Base-by-base conservation (phyloP, 2,329 filamentous ascomycete genomes). In the Neopestalotiopsis rosae region DNA sequence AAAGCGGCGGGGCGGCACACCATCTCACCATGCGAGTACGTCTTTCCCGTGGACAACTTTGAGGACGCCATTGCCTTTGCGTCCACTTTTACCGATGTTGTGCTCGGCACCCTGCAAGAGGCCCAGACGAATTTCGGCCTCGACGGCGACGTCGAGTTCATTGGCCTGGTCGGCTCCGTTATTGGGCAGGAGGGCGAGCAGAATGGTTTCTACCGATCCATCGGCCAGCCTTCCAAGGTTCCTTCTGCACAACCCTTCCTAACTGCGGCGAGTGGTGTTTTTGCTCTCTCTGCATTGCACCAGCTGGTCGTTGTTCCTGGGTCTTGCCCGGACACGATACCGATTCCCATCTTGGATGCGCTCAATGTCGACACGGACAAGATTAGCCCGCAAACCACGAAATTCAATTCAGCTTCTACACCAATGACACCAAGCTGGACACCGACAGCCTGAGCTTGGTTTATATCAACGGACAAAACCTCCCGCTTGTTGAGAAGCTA, bases 111-210 rank as follows among this genome's bases (percentile, higher is more conserved):
- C 5, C 63, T 65, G 38, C 63, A 65, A n/a, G 45, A 65, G 40
- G 63, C 42, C 5, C 42, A 49, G 42, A 32, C 38, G 9, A 65
- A 38, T 28, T 65, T 65, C 7, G 63, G 38, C 14, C 20, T 65
- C 30, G 63, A 49, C 40, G 63, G 63, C 24, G 63, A 65, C 20
- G 63, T 13, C 63, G 42, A 65, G n/a, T 65, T 65, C 42, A 20
- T 65, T 10, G 63, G 63, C 3, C 45, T 65, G 12, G 42, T 65
- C 20, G 42, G 63, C 40, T 65, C 63, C 42, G 63, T 65, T 20
- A 65, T 65, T 12, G 63, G 63, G 1, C 63, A 65, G 24, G 63
- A 65, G 45, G 63, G 63, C 40, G 63, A 65, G 63, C 63, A 65
- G n/a, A 65, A 65, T 32, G 63, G 63, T 9, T 65, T 65, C 63